These are phyloP conservation scores for Tetracladium marchalianum DNA, from an alignment of 495 filamentous ascomycete species.

Conservation along the genomic window DNA sequence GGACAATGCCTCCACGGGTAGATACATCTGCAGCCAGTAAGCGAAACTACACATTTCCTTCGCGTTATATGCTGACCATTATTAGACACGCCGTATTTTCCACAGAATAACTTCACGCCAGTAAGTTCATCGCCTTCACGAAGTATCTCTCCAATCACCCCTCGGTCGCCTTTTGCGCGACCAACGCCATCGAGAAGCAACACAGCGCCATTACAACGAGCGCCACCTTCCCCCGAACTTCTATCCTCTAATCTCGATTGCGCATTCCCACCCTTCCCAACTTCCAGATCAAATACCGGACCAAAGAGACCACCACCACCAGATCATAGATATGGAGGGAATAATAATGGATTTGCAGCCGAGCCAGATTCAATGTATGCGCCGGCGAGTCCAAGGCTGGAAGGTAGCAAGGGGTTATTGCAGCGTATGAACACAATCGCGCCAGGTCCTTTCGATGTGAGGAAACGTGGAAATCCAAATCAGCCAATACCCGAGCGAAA, in stretches of 20 bases:
- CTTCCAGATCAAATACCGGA: background rate
- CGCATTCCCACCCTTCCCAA: conserved; percentile 51
- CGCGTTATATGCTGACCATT: background rate
- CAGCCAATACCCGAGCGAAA: background rate
- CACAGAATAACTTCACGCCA: conserved; percentile 48
- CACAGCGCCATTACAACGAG: conserved; percentile 30
- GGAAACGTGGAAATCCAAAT: conserved; percentile 8
- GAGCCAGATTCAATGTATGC: conserved; percentile 32
- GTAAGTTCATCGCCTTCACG: conserved; percentile 48
- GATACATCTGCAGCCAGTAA: conserved; percentile 50
- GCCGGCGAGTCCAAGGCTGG: conserved; percentile 33
- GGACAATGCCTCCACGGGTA: conserved; percentile 35
- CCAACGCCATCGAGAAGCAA: conserved; percentile 33
- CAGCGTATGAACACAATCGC: conserved; percentile 56
- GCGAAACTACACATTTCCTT: conserved; percentile 14
- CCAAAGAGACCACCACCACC: background rate
- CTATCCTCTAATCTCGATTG: conserved; percentile 41
- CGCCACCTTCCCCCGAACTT: conserved; percentile 32
- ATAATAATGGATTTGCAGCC: conserved; percentile 27
- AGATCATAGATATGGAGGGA: conserved; percentile 3
- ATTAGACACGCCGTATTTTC: conserved; percentile 53
- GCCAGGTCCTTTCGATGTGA: conserved; percentile 54
- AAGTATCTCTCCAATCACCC: conserved; percentile 33
- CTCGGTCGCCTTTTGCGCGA: conserved; percentile 39
- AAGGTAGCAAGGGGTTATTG: conserved; percentile 32